phyloP scores from a whole-genome alignment of 306 rosid genomes.

The Casuarina equisetifolia region DNA sequence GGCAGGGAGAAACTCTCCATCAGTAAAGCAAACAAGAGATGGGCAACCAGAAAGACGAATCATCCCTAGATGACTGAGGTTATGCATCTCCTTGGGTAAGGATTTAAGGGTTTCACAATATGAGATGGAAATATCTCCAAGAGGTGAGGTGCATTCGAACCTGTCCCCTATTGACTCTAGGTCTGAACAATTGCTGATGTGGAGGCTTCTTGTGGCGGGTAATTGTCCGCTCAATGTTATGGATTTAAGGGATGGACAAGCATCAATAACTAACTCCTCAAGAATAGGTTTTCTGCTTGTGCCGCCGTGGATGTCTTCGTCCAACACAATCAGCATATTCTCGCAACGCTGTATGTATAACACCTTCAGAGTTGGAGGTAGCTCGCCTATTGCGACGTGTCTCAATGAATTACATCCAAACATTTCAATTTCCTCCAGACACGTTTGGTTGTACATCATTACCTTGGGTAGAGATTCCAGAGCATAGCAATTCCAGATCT shows the following conservation, averaged over 20 bases:
- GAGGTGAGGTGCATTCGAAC: background rate
- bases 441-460: background rate
- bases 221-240: background rate
- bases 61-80: background rate
- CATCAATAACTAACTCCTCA: background rate
- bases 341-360: background rate
- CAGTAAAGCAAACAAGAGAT: conserved; percentile 7
- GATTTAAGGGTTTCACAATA: background rate
- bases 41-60: conserved; percentile 5
- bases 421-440: background rate
- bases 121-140: rapidly evolving
- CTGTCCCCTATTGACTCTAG: background rate
- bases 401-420: conserved; percentile 13
- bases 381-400: conserved; percentile 9
- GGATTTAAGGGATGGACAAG: background rate
- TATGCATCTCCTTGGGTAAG: conserved; percentile 13
- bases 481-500: background rate
- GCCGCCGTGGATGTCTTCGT: background rate
- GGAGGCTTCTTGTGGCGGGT: background rate
- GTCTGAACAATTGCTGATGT: rapidly evolving
- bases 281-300: background rate
- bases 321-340: background rate
- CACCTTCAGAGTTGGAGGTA: conserved; percentile 11
- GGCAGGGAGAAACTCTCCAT: conserved; percentile 3
- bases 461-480: conserved; percentile 10